Percentiles rank a stretch among this genome's conserved stretches.
phyloP scores from a whole-genome alignment of 176 grass and related monocot species.

The Cenchrus fungigraminus region DNA sequence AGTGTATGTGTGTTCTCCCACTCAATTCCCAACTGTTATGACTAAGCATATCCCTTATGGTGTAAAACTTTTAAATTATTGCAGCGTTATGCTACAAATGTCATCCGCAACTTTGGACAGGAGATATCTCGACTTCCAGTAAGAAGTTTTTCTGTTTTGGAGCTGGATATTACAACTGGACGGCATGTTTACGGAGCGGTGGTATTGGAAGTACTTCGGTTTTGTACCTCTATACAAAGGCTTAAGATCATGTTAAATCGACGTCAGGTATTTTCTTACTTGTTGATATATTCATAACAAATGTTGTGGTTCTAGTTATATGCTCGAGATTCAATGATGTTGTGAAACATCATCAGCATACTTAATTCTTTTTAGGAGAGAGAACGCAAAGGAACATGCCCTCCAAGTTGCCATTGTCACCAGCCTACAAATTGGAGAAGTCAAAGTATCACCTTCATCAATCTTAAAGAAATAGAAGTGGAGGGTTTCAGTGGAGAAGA shows the following conservation, averaged over 20 bases:
- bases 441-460: neutral
- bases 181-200: slow-evolving; percentile 15
- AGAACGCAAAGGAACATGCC: neutral
- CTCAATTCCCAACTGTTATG: neutral
- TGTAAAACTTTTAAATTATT: neutral
- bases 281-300: neutral
- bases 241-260: neutral
- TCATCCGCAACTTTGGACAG: neutral
- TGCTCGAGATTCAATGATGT: neutral
- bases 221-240: neutral
- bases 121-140: neutral
- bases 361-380: neutral
- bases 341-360: neutral
- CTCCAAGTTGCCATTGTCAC: neutral
- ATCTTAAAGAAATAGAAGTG: slow-evolving; percentile 19
- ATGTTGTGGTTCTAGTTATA: neutral
- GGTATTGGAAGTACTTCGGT: neutral
- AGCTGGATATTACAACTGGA: neutral
- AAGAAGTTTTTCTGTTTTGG: neutral
- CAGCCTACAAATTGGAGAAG: slow-evolving; percentile 1
- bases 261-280: neutral
- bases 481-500: neutral
- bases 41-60: neutral
- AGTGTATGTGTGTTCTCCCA: neutral
- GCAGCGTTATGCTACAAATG: neutral